phyloP scores from a whole-genome alignment of 83 land plant genomes.

The Diphasiastrum complanatum region DNA sequence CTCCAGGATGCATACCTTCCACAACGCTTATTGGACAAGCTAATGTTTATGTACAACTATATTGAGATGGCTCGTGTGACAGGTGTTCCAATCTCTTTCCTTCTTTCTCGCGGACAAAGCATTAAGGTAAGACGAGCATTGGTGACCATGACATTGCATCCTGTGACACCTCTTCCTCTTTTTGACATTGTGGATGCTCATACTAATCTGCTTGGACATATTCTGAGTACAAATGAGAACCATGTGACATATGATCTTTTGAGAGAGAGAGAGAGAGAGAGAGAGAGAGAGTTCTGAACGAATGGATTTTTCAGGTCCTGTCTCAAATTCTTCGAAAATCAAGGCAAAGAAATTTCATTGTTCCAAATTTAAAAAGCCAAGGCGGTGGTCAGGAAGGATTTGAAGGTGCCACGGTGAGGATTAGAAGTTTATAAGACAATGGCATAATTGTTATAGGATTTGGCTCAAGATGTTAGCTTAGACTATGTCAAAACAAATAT shows the following conservation, averaged over 20 bases:
- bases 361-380: conserved; percentile 84
- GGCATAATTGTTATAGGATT: no score
- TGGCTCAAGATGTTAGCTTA: no score
- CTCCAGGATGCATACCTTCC: conserved; percentile 97
- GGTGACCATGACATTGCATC: no score
- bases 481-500: no score
- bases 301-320: conserved; percentile 52
- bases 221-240: not conserved
- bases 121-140: no score
- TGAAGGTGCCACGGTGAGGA: conserved; percentile 97
- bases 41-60: conserved; percentile 91
- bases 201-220: no score
- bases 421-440: not conserved
- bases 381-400: conserved; percentile 76
- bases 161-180: no score
- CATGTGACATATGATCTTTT: not conserved
- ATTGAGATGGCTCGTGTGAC: conserved; percentile 99
- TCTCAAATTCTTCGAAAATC: conserved; percentile 93
- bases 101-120: conserved; percentile 95
- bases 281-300: not conserved
- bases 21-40: conserved; percentile 85
- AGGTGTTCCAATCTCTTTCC: conserved; percentile 96
- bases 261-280: not conserved
- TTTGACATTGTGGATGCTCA: no score
- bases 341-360: conserved; percentile 67